Evolutionary conservation across 768 basidiomycete genomes (phyloP), one percentile per base, ranked within the genome.

Genomic region (Leucocoprinus birnbaumii): DNA sequence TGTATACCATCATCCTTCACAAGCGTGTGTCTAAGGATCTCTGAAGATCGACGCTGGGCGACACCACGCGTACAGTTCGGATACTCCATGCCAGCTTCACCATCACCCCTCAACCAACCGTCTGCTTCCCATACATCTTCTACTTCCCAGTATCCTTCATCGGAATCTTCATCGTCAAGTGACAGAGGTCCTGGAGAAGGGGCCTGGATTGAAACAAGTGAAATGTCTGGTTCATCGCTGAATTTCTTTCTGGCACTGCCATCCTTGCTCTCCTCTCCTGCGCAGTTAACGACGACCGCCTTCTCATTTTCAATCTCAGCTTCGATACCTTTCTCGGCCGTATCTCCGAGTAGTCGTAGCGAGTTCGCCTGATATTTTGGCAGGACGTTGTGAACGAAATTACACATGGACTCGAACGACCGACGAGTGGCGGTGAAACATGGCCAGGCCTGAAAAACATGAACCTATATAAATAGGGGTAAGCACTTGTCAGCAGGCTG

Each of bases 361-460:
- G 74, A 76, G 4, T 73, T 70, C 11, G 67, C 71, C 65, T 84
- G 80, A 27, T 77, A 62, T 50, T 76, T 73, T 5, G 84, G 83
- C n/a, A 89, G 75, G 42, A 75, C 70, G 35, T 77, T 73, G 44
- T 78, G 77, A 27, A 89, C 83, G 65, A 91, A 93, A 56, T 84
- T 76, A 26, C 80, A 79, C 68, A 87, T 88, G 4, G 87, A 86
- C 48, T 77, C 59, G 66, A 89, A 90, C 2, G 91, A 84, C 42
- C 80, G 80, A n/a, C 71, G 77, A 24, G 87, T 71, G 2, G 82
- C 75, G 8, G 83, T 77, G 19, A 91, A 75, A 68, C 92, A 96
- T 0, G 91, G 89, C 62, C 91, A 90, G 14, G 85, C 78, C 66
- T 96, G 94, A 66, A 98, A 98, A 11, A 96, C 90, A 61, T 98